These are phyloP conservation scores for Plectosphaerella plurivora DNA, from an alignment of 2,329 filamentous ascomycete species.

Conservation along the genomic window DNA sequence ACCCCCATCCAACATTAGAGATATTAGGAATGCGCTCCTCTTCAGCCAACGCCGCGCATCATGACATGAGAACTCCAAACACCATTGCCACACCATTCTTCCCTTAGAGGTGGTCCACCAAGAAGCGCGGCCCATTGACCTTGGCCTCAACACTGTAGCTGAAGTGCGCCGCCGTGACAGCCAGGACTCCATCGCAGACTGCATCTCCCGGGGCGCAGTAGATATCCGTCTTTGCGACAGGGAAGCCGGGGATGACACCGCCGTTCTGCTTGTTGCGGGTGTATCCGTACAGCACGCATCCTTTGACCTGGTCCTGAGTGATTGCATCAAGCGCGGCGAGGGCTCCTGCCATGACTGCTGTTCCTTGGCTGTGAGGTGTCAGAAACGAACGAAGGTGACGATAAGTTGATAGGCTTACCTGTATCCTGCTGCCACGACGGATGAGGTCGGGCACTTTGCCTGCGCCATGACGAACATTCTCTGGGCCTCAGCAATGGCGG, in stretches of 20 bases:
- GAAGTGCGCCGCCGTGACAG: slow-evolving; percentile 28
- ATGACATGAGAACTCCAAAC: too few species aligned
- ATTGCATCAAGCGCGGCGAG: slow-evolving; percentile 25
- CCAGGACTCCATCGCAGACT: slow-evolving; percentile 31
- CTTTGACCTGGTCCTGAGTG: slow-evolving; percentile 29
- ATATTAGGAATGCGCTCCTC: too few species aligned
- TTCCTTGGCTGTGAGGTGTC: slow-evolving; percentile 29
- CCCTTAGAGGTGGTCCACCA: slow-evolving; percentile 14
- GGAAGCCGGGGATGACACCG: slow-evolving; percentile 32
- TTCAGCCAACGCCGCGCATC: too few species aligned
- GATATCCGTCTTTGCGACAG: slow-evolving; percentile 25
- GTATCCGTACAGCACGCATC: slow-evolving; percentile 32
- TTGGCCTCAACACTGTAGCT: slow-evolving; percentile 16
- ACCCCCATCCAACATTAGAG: too few species aligned
- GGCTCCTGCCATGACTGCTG: slow-evolving; percentile 35
- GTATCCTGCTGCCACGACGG: slow-evolving; percentile 36
- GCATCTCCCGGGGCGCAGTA: slow-evolving; percentile 30
- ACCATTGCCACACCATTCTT: not conserved
- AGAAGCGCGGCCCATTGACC: slow-evolving; percentile 15
- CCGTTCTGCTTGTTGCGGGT: slow-evolving; percentile 37
- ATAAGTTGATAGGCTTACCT: slow-evolving; percentile 9
- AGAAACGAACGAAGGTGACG: too few species aligned
- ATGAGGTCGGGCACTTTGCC: slow-evolving; percentile 36
- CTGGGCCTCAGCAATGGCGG: slow-evolving; percentile 34
- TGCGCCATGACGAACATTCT: slow-evolving; percentile 33